Percentiles rank a stretch among this genome's conserved stretches.
Evolutionary conservation across 768 basidiomycete genomes (phyloP).

Genomic region (Phanerochaete carnosa): DNA sequence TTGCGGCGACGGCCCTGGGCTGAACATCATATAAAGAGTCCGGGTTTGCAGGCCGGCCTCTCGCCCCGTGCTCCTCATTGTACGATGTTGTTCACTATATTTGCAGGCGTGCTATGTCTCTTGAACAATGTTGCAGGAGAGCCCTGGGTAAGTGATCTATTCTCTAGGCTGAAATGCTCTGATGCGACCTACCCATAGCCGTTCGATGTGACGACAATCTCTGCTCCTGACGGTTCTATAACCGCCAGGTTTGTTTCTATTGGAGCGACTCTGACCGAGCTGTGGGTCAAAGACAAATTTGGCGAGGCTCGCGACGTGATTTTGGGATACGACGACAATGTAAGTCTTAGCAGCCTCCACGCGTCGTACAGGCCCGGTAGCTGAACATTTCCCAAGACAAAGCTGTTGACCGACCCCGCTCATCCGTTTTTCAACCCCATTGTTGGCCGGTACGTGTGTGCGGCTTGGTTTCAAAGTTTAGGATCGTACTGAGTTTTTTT

Average conservation of each 20-base stretch:
- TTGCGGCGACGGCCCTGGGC: too few species aligned
- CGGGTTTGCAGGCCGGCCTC: too few species aligned
- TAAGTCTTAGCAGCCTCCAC: conserved; percentile 23
- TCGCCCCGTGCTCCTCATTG: too few species aligned
- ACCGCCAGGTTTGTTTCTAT: conserved; percentile 55
- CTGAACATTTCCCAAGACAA: conserved; percentile 25
- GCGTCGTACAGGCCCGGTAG: background rate
- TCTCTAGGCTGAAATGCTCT: background rate
- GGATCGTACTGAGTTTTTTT: too few species aligned
- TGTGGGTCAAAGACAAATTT: conserved; percentile 52
- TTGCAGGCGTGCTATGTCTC: background rate
- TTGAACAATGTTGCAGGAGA: background rate
- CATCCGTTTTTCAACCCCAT: conserved; percentile 43
- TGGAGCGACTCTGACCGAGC: conserved; percentile 52
- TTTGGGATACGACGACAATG: conserved; percentile 55
- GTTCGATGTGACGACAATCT: conserved; percentile 44
- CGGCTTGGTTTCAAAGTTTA: too few species aligned
- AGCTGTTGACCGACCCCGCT: conserved; percentile 39
- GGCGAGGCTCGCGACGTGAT: conserved; percentile 48
- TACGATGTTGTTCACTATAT: background rate
- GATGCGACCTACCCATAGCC: conserved; percentile 29
- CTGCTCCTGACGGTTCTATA: conserved; percentile 52
- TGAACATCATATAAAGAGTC: background rate
- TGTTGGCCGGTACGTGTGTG: conserved; percentile 18
- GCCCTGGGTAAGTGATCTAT: background rate